Evolutionary conservation across 192 early-diverging fungal genomes (phyloP).

Genomic region (Phlyctochytrium arcticum): DNA sequence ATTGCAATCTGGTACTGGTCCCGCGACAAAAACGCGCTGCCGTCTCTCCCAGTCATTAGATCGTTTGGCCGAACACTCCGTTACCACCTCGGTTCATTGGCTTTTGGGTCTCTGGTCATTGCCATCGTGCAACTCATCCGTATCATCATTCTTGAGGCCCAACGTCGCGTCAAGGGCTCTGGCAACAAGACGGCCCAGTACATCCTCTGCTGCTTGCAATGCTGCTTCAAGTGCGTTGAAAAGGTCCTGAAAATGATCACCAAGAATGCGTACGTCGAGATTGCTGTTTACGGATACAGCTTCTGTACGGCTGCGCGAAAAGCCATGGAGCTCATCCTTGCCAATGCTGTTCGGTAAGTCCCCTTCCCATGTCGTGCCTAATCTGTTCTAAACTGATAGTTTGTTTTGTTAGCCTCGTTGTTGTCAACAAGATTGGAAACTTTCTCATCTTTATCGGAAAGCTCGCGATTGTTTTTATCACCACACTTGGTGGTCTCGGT

Average conservation of each 20-base stretch:
- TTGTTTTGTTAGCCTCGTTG: conserved; percentile 5
- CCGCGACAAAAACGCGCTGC: conserved; percentile 36
- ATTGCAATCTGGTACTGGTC: conserved; percentile 54
- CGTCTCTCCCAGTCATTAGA: conserved; percentile 25
- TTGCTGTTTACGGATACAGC: conserved; percentile 46
- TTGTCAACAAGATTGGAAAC: conserved; percentile 41
- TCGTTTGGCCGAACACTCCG: conserved; percentile 35
- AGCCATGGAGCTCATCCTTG: conserved; percentile 38
- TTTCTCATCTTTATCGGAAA: conserved; percentile 51
- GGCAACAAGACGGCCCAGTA: conserved; percentile 28
- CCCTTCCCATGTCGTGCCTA: not conserved
- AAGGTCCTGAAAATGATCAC: conserved; percentile 50
- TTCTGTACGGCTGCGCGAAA: conserved; percentile 45
- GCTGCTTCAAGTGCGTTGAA: conserved; percentile 39
- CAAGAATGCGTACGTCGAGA: conserved; percentile 57
- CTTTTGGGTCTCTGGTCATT: conserved; percentile 50
- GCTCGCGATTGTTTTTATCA: conserved; percentile 38
- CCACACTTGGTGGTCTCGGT: conserved; percentile 20
- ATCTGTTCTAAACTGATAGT: not conserved
- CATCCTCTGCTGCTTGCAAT: conserved; percentile 41
- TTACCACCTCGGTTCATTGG: conserved; percentile 53
- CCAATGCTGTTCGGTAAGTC: conserved; percentile 42
- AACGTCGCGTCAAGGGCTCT: conserved; percentile 24
- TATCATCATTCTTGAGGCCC: conserved; percentile 33
- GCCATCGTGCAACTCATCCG: conserved; percentile 49